A percentile compares a stretch with the other conserved stretches of the same genome.
These are phyloP conservation scores for Lotus japonicus DNA, from an alignment of 306 rosid species.

Conservation along the genomic window DNA sequence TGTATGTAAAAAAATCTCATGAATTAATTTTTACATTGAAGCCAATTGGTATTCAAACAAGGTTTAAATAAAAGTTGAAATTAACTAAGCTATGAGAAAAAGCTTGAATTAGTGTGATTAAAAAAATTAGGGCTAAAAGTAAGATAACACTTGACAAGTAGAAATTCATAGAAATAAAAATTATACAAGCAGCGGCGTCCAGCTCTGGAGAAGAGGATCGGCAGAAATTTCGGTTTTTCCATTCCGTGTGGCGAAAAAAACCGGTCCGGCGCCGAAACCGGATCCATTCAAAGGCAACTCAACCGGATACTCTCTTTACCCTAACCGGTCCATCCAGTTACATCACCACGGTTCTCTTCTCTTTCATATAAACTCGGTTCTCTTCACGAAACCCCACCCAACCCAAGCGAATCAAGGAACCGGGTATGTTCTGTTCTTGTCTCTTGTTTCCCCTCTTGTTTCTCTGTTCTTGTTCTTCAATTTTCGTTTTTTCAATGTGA, in stretches of 20 bases:
- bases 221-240: conserved; percentile 44
- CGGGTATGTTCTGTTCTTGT: conserved; percentile 61
- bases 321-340: conserved; percentile 67
- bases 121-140: no score
- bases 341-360: conserved; percentile 32
- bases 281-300: conserved; percentile 20
- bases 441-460: no score
- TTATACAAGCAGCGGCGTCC: not conserved
- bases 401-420: not conserved
- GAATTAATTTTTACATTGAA: no score
- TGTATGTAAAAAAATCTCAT: no score
- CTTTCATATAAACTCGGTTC: conserved; percentile 47
- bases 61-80: no score
- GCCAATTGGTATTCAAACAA: no score
- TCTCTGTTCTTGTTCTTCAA: not conserved
- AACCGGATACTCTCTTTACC: conserved; percentile 38
- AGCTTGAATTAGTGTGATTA: no score
- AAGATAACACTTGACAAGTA: no score
- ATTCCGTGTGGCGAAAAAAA: not conserved
- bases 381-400: conserved; percentile 9
- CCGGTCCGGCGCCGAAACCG: conserved; percentile 44
- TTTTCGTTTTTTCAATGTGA: not conserved
- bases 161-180: no score
- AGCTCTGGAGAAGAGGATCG: no score
- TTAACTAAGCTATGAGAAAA: no score